Evolutionary conservation across 192 early-diverging fungal species (phyloP).

Genomic region (Coemansia sp.): DNA sequence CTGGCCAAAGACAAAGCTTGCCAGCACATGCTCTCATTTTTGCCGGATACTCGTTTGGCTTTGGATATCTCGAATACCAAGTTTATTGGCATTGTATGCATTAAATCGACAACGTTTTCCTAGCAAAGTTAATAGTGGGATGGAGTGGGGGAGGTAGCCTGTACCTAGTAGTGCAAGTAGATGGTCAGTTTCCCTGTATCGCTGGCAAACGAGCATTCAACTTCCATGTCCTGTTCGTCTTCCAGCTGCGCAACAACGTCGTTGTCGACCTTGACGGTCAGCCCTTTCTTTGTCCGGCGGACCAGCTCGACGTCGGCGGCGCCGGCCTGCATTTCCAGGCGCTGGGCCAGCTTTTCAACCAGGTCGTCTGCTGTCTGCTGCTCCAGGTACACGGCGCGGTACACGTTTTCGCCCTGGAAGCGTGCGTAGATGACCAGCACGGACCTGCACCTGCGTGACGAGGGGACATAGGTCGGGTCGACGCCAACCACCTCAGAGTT

Average conservation of each 20-base stretch:
- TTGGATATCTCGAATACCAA: too few species aligned
- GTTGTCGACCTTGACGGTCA: conserved; percentile 56
- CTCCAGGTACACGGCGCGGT: conserved; percentile 63
- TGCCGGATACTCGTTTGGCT: too few species aligned
- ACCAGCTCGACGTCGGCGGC: conserved; percentile 34
- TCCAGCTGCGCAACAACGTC: conserved; percentile 53
- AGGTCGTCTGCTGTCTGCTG: conserved; percentile 50
- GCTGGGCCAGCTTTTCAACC: conserved; percentile 48
- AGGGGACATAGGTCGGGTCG: conserved; percentile 62
- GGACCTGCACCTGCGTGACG: conserved; percentile 24
- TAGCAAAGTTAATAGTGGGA: too few species aligned
- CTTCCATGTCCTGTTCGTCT: conserved; percentile 62
- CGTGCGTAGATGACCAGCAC: conserved; percentile 54
- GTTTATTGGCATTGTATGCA: too few species aligned
- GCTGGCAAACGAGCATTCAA: conserved; percentile 44
- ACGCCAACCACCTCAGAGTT: conserved; percentile 38
- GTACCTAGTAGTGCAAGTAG: conserved; percentile 31
- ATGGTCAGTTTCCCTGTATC: conserved; percentile 38
- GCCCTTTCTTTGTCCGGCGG: conserved; percentile 48
- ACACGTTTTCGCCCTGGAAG: conserved; percentile 51
- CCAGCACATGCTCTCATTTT: background rate
- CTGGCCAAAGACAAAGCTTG: background rate
- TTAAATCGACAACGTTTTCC: too few species aligned
- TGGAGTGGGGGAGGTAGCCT: too few species aligned
- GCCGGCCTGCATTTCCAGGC: conserved; percentile 46